Evolutionary conservation across 225 moss, liverwort and hornwort genomes (phyloP), one percentile per base, ranked within the genome.

Genomic region (Pleurozium schreberi): DNA sequence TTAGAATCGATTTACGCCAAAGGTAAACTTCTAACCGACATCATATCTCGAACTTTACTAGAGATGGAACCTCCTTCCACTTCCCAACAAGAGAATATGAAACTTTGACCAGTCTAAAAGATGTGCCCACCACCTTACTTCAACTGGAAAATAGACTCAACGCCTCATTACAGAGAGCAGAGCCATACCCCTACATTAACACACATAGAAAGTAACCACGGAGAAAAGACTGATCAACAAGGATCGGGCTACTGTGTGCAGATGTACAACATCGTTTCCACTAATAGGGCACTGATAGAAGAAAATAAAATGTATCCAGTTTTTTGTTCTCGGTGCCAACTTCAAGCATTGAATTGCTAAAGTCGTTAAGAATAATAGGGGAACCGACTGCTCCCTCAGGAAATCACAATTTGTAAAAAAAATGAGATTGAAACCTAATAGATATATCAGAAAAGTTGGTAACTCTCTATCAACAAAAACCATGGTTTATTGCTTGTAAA

Each of bases 1-100:
- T 91, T 96, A 91, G 90, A 95, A 82, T 96, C 93, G 89, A 91
- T 96, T 75, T 95, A 94, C 75, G 93, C 95, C 53, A 95, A 98
- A 87, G 93, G 94, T 86, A 64, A 88, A 58, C 61, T 85, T 89
- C 68, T 82, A 86, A 78, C 52, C 18, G 26, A 85, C 80, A 65
- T 63, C 73, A 79, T 65, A 33, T 84, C 42, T 84, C 31, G 42
- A 84, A 68, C n/a, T 84, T 69, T 13, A 18, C 84, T 18, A 57
- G 57, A 30, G 84, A 49, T 55, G 40, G 20, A 65, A 55, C n/a
- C n/a, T n/a, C n/a, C n/a, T n/a, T n/a, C n/a, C n/a, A n/a, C n/a
- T n/a, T n/a, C n/a, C n/a, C n/a, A n/a, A n/a, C n/a, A n/a, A n/a
- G n/a, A n/a, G n/a, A n/a, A n/a, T n/a, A n/a, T n/a, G n/a, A n/a